These are phyloP conservation scores for Diaporthe nobilis DNA, from an alignment of 2,329 filamentous ascomycete genomes.

Conservation along the genomic window DNA sequence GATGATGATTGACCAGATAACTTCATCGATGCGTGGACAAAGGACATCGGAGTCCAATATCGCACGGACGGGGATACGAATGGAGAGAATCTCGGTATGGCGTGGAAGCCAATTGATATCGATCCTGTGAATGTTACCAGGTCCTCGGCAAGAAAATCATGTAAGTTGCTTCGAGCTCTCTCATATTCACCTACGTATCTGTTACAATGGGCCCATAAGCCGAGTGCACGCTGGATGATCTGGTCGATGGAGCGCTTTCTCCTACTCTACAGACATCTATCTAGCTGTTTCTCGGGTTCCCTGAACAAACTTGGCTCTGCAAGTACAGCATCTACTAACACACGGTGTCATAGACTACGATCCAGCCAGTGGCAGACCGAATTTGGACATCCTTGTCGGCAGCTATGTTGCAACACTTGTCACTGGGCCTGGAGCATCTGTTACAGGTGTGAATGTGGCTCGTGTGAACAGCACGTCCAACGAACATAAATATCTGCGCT, in stretches of 20 bases:
- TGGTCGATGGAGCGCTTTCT: neutral
- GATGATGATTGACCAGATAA: neutral
- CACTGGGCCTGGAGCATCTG: neutral
- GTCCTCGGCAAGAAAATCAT: slow-evolving; percentile 13
- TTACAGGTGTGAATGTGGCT: slow-evolving; percentile 15
- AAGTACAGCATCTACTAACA: neutral
- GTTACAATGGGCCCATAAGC: fast-evolving
- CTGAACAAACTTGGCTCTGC: neutral
- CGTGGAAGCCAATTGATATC: slow-evolving; percentile 25
- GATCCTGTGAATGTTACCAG: slow-evolving; percentile 21
- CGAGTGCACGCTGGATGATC: neutral
- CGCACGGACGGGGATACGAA: slow-evolving; percentile 14
- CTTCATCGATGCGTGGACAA: slow-evolving; percentile 18
- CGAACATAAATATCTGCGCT: neutral
- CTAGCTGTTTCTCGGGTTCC: no score
- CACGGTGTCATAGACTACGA: slow-evolving; percentile 5
- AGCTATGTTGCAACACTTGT: slow-evolving; percentile 14
- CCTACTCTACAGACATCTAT: no score
- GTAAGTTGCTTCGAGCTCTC: neutral
- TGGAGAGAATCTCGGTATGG: slow-evolving; percentile 17
- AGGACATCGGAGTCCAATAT: slow-evolving; percentile 22
- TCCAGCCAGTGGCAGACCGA: slow-evolving; percentile 5
- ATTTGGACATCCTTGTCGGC: slow-evolving; percentile 11
- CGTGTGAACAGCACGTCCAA: slow-evolving; percentile 5
- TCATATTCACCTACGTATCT: neutral